These are phyloP conservation scores for Paramecium sonneborni DNA, from an alignment of 73 alveolate genomes.

Conservation along the genomic window DNA sequence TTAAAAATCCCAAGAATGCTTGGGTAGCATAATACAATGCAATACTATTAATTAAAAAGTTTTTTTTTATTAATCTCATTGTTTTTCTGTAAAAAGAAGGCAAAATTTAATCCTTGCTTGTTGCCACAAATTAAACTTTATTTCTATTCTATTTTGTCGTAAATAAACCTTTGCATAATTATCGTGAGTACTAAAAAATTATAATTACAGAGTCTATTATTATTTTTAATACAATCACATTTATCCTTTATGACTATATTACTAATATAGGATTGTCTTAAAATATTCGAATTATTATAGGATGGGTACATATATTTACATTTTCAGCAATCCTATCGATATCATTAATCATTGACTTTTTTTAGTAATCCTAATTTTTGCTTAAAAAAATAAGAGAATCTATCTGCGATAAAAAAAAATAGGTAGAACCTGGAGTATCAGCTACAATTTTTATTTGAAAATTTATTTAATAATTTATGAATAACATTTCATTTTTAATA, in stretches of 20 bases:
- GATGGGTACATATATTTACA: background rate
- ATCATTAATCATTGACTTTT: background rate
- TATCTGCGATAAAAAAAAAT: too few relatives aligned
- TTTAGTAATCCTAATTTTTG: background rate
- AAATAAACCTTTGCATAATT: background rate
- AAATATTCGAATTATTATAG: background rate
- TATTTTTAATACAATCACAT: background rate
- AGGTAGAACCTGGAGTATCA: too few relatives aligned
- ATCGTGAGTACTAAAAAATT: background rate
- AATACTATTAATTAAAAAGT: too few relatives aligned
- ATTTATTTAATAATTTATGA: too few relatives aligned
- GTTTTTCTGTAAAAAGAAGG: background rate
- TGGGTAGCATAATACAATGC: background rate
- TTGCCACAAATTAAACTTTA: background rate
- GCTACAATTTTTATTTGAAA: too few relatives aligned
- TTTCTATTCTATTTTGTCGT: background rate
- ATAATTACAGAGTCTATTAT: background rate
- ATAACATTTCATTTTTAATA: too few relatives aligned
- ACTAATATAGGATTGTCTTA: background rate
- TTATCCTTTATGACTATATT: background rate
- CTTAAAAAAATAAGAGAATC: background rate
- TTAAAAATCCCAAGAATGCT: background rate
- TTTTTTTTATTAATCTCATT: background rate
- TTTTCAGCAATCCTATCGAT: background rate
- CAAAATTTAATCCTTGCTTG: background rate